Conservation (phyloP, 1,284 basidiomycete genomes). For the Afroboletus lepidellus region DNA sequence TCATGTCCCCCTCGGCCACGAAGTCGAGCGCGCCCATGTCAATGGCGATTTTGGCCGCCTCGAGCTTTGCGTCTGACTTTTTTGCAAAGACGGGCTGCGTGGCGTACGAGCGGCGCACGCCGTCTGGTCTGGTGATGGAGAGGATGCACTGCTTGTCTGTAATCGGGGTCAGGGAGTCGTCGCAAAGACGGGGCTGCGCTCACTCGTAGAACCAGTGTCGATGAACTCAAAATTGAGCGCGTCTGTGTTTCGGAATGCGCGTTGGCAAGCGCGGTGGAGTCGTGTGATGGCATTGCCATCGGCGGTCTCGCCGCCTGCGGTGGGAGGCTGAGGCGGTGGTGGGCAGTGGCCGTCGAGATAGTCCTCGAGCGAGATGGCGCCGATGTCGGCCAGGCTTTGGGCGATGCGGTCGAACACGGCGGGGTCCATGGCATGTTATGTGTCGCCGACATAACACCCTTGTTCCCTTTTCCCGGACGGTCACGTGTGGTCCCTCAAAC, state of each 20-base stretch:
- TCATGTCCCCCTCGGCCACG: constrained; percentile 41
- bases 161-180: neutral
- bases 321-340: neutral
- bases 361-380: constrained; percentile 24
- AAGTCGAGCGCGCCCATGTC: constrained; percentile 59
- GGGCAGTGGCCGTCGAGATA: constrained; percentile 16
- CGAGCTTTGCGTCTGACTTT: constrained; percentile 50
- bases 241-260: constrained; percentile 37
- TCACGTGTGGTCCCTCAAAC: constrained; percentile 2
- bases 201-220: constrained; percentile 38
- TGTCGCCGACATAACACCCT: too few species aligned
- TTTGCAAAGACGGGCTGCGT: constrained; percentile 43
- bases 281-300: constrained; percentile 28
- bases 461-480: neutral
- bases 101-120: constrained; percentile 48
- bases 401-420: constrained; percentile 14
- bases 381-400: constrained; percentile 19
- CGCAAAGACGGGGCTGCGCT: constrained; percentile 3
- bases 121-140: constrained; percentile 55
- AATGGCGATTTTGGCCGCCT: constrained; percentile 52
- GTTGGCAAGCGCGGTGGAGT: constrained; percentile 46
- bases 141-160: constrained; percentile 57
- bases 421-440: neutral
- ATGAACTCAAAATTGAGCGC: constrained; percentile 46
- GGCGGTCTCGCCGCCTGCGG: neutral